Evolutionary conservation across 768 basidiomycete genomes (phyloP).

Genomic region (Lyophyllum shimeji): DNA sequence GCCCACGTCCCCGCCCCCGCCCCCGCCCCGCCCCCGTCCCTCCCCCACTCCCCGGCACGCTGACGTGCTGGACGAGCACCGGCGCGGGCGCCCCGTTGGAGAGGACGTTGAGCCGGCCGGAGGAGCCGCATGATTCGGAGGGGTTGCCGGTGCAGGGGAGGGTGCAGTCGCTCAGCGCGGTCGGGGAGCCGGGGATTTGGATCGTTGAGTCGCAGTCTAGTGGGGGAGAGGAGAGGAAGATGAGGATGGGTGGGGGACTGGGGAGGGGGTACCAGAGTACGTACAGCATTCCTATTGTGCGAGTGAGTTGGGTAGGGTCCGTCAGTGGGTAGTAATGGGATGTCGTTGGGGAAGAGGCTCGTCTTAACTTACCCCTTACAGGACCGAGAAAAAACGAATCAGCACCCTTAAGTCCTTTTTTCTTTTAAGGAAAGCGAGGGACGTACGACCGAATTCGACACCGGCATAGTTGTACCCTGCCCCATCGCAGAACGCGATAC

Average conservation of each 20-base stretch:
- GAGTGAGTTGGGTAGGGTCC: too few relatives aligned
- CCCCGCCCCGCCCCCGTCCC: constrained; percentile 42
- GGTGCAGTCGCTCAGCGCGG: constrained; percentile 47
- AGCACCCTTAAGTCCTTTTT: too few relatives aligned
- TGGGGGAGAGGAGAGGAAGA: not conserved
- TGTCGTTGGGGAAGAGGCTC: not conserved
- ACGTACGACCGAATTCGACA: constrained; percentile 57
- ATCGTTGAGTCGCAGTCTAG: constrained; percentile 63
- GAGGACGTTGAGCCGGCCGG: constrained; percentile 51
- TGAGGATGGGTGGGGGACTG: not conserved
- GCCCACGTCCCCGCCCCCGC: constrained; percentile 38
- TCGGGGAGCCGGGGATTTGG: constrained; percentile 44
- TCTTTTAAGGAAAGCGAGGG: too few relatives aligned
- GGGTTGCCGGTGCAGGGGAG: constrained; percentile 55
- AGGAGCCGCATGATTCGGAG: constrained; percentile 54
- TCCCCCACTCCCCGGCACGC: too few relatives aligned
- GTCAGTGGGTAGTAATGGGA: not conserved
- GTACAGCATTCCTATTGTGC: constrained; percentile 40
- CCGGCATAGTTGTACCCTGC: constrained; percentile 55
- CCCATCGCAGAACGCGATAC: constrained; percentile 35
- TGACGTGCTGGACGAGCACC: too few relatives aligned
- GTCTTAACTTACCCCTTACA: constrained; percentile 17
- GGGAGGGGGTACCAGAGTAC: constrained; percentile 14
- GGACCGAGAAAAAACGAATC: too few relatives aligned
- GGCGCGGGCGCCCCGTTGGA: constrained; percentile 55